Evolutionary conservation across 805 yeast genomes (phyloP).

Genomic region (Blastobotrys chiropterorum): DNA sequence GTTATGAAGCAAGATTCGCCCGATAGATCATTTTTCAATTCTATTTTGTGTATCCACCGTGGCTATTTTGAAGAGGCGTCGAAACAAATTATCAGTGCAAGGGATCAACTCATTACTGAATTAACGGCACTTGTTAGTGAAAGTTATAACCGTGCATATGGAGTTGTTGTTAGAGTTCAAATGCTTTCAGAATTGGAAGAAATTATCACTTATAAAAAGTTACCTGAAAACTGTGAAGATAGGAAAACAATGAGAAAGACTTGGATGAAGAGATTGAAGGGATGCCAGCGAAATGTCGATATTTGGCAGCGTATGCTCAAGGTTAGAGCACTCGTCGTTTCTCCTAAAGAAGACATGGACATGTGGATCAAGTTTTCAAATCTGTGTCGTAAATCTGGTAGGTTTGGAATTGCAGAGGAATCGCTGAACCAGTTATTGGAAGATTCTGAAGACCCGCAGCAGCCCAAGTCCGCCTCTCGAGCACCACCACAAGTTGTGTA

Average conservation of each 20-base stretch:
- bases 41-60: slow-evolving; percentile 78
- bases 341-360: slow-evolving; percentile 94
- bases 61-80: slow-evolving; percentile 80
- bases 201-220: slow-evolving; percentile 78
- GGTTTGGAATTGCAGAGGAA: slow-evolving; percentile 88
- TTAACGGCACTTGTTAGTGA: slow-evolving; percentile 92
- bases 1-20: slow-evolving; percentile 92
- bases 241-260: slow-evolving; percentile 76
- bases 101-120: slow-evolving; percentile 87
- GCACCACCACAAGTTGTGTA: slow-evolving; percentile 97
- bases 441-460: slow-evolving; percentile 50
- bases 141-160: slow-evolving; percentile 93
- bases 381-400: slow-evolving; percentile 86
- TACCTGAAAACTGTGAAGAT: slow-evolving; percentile 78
- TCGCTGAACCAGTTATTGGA: slow-evolving; percentile 75
- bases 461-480: slow-evolving; percentile 41
- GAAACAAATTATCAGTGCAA: slow-evolving; percentile 70
- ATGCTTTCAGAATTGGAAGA: slow-evolving; percentile 97
- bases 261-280: slow-evolving; percentile 87
- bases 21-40: slow-evolving; percentile 90
- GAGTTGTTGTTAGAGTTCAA: slow-evolving; percentile 93
- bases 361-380: slow-evolving; percentile 98
- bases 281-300: slow-evolving; percentile 95
- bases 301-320: slow-evolving; percentile 97
- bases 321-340: slow-evolving; percentile 86